Evolutionary conservation across 140 eudicot species (phyloP), one percentile per base, ranked within the genome.

Genomic region (Stevia rebaudiana): DNA sequence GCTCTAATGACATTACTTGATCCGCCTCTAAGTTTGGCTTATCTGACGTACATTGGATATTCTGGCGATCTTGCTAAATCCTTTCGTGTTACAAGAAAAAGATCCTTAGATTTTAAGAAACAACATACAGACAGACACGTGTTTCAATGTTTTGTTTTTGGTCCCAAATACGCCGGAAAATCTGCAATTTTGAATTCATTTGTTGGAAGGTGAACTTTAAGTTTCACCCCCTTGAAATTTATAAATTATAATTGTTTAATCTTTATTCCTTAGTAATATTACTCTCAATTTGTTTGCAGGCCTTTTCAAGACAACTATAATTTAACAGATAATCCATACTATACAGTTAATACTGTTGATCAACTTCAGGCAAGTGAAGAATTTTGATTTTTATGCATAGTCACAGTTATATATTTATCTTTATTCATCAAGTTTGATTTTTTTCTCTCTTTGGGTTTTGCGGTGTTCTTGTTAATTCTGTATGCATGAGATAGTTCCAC

Each of bases 91-190:
- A 91, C 92, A 35, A 81, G 89, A 70, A 91, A 86, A 80, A 87
- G 84, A 80, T 74, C 78, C 33, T 13, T 80, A 51, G 88, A 91
- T 78, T 68, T 85, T 22, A 91, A 83, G 72, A 91, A 83, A 68
- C 81, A 83, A 77, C 88, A 83, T 39, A 78, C 95, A 39, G 87
- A 87, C 43, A 79, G 95, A 76, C 75, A 71, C 63, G 96, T 88
- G 75, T 91, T 78, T 73, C 95, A 87, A 47, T 91, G 95, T 65
- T 82, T 72, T 79, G 89, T 91, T 68, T 85, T 91, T 79, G 98
- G 96, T 61, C 92, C 96, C 36, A 88, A 78, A 77, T 69, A 61
- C 5, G 80, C 96, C 46, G 98, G 98, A 55, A 92, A 92, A 71
- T 74, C 98, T 60, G 87, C 96, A 35, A 65, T 92, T 53, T 54